Conservation (phyloP, 768 basidiomycete species). For the Gloeopeniophorella convolvens region DNA sequence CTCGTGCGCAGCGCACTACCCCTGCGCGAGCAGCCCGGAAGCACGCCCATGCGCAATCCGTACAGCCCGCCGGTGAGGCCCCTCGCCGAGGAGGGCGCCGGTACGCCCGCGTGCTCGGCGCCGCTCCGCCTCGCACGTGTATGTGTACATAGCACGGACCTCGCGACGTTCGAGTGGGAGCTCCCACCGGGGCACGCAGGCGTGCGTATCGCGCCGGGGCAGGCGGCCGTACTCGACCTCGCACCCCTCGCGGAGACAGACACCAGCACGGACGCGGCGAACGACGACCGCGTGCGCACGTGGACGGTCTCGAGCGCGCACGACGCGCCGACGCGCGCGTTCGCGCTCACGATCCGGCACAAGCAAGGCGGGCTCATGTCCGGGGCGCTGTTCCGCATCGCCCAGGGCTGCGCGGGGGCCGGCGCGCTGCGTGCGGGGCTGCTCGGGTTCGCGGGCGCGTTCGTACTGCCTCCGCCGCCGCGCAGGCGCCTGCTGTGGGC, state of each 20-base stretch:
- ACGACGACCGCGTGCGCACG: conserved; percentile 58
- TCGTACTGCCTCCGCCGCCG: conserved; percentile 30
- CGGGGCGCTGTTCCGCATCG: conserved; percentile 45
- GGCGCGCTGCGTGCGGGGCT: conserved; percentile 40
- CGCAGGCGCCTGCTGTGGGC: conserved; percentile 41
- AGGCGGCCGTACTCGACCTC: conserved; percentile 51
- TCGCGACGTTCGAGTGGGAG: conserved; percentile 51
- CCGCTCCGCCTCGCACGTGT: conserved; percentile 24
- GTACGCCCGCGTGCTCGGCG: conserved; percentile 27
- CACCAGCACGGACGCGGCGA: no score
- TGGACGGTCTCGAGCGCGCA: conserved; percentile 50
- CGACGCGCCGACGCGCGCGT: conserved; percentile 23
- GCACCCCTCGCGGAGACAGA: conserved; percentile 46
- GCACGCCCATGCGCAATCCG: conserved; percentile 33
- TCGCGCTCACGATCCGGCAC: conserved; percentile 49
- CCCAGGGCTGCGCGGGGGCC: conserved; percentile 32
- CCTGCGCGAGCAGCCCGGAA: conserved; percentile 35
- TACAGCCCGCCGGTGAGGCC: conserved; percentile 54
- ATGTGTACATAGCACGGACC: conserved; percentile 37
- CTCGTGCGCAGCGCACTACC: conserved; percentile 51
- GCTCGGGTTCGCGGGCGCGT: conserved; percentile 49
- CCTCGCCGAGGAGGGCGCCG: conserved; percentile 41
- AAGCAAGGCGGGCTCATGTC: conserved; percentile 51
- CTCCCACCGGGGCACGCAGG: conserved; percentile 23
- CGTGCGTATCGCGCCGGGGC: conserved; percentile 35